Base-by-base conservation (phyloP, 1,284 basidiomycete species). In the Marasmius oreades region DNA sequence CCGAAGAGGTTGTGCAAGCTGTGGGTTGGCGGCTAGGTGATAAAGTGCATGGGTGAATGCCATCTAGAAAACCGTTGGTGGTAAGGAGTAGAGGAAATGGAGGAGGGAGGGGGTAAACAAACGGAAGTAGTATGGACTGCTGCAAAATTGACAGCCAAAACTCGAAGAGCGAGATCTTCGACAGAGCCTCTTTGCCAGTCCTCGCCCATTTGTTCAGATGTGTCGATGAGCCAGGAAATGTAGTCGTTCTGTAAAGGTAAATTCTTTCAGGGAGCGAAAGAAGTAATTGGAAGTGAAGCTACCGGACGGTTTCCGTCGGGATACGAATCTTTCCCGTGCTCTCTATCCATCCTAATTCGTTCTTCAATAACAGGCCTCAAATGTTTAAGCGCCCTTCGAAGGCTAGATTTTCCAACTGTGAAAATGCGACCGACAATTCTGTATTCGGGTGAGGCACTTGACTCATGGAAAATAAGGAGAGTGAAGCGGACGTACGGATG, bases 1-100 rank as follows among this genome's bases (percentile, higher is more conserved):
- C 1, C 75, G 70, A n/a, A 78, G 59, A 10, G 69, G 68, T 12
- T 61, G 56, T 24, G 68, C 60, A 50, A 70, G 72, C 48, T 74
- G 64, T 2, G 73, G 70, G 43, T 67, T 59, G 6, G 65, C 64
- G 18, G 73, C 71, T 24, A 77, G 67, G 51, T 72, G 62, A 52
- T 67, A 75, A 5, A 83, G 58, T 6, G 68, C 64, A 55, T 51
- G 39, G n/a, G 56, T 58, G 16, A 58, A 52, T 16, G 56, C 43
- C 55, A 45, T 45, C 44, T 56, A 26, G 24, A 20, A 43, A 50
- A 28, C 22, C 20, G 31, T 20, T 16, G 26, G 37, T 31, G 26
- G 26, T n/a, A n/a, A n/a, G n/a, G n/a, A n/a, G n/a, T n/a, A n/a
- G 4, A 16, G 33, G n/a, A 31, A 23, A n/a, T 5, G 4, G 47